Conservation (phyloP, 306 rosid genomes). For the Corylus heterophylla region DNA sequence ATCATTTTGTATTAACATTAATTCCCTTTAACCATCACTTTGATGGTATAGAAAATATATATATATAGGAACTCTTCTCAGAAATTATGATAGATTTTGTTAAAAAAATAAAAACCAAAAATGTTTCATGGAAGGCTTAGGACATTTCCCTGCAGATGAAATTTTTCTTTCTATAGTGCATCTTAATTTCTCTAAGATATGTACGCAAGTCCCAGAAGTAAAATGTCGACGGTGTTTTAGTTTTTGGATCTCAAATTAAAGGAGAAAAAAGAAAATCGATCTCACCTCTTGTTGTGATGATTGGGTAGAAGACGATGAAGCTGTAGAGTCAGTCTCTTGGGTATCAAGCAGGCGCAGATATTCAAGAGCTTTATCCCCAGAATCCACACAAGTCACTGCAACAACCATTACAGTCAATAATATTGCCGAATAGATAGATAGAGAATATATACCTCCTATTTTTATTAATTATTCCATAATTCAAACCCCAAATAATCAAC, state of each 20-base stretch:
- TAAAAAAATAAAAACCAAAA: no score
- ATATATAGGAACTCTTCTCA: not conserved
- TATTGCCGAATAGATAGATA: not conserved
- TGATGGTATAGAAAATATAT: not conserved
- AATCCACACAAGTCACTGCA: slow-evolving; percentile 87
- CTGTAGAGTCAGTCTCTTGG: slow-evolving; percentile 29
- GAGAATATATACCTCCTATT: no score
- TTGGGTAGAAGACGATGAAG: slow-evolving; percentile 39
- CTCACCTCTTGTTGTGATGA: slow-evolving; percentile 15
- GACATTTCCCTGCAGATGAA: not conserved
- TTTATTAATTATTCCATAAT: not conserved
- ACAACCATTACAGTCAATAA: not conserved
- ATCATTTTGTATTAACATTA: not conserved
- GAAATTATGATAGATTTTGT: not conserved
- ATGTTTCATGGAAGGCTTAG: not conserved
- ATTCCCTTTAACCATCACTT: not conserved
- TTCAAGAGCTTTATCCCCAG: slow-evolving; percentile 92
- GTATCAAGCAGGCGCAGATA: slow-evolving; percentile 66
- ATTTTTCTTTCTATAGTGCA: not conserved
- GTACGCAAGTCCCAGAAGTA: no score
- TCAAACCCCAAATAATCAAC: not conserved
- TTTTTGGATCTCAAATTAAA: not conserved
- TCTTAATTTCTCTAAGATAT: no score
- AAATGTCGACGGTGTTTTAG: no score
- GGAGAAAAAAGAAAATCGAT: not conserved